These are phyloP conservation scores for Aspergillus affinis DNA, from an alignment of 495 filamentous ascomycete species.

Conservation along the genomic window DNA sequence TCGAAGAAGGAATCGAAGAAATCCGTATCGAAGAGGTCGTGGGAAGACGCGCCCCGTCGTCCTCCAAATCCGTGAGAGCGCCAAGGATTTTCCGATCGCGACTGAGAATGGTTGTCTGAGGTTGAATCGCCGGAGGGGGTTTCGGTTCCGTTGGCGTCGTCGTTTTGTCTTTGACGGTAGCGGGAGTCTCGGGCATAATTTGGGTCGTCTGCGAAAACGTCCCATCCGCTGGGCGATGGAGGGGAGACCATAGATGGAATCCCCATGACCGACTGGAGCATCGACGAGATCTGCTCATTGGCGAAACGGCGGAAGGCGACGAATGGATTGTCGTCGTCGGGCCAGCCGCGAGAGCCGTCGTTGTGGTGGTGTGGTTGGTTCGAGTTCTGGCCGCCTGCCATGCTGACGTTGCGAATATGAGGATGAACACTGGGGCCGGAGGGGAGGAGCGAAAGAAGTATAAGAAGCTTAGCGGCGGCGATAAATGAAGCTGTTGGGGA, in stretches of 20 bases:
- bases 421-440: background rate
- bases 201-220: conserved; percentile 34
- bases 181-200: conserved; percentile 23
- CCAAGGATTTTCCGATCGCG: conserved; percentile 18
- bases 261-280: conserved; percentile 53
- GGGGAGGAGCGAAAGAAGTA: conserved; percentile 1
- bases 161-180: conserved; percentile 20
- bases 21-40: conserved; percentile 20
- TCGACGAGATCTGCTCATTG: conserved; percentile 56
- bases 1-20: conserved; percentile 39
- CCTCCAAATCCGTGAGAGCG: conserved; percentile 12
- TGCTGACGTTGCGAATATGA: conserved; percentile 11
- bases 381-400: conserved; percentile 34
- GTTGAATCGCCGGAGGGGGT: conserved; percentile 12
- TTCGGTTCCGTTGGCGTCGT: conserved; percentile 17
- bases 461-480: conserved; percentile 8
- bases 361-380: conserved; percentile 15
- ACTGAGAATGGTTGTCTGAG: conserved; percentile 9
- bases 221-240: conserved; percentile 36
- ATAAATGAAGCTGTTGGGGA: conserved; percentile 32
- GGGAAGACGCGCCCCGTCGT: conserved; percentile 8
- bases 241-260: conserved; percentile 39
- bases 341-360: conserved; percentile 21
- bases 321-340: conserved; percentile 54
- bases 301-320: conserved; percentile 59